phyloP scores from a whole-genome alignment of 2,329 filamentous ascomycete genomes.

The Curvularia verruculosa region DNA sequence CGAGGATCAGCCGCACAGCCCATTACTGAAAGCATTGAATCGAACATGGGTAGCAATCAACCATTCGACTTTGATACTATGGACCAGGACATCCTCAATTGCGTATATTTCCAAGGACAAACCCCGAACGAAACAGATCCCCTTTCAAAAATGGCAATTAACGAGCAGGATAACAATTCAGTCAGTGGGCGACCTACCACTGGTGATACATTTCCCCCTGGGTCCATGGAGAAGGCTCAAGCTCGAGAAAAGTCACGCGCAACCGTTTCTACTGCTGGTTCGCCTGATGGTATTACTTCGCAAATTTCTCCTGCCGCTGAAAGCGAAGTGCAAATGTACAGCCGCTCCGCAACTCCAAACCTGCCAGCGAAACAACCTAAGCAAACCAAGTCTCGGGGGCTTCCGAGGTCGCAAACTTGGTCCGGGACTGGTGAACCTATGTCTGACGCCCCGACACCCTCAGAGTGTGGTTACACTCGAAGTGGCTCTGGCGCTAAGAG shows the following conservation, averaged over 20 bases:
- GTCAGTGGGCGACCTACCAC: neutral
- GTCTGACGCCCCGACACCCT: conserved; percentile 40
- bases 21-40: conserved; percentile 31
- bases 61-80: conserved; percentile 12
- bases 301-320: conserved; percentile 29
- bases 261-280: conserved; percentile 22
- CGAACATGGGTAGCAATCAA: conserved; percentile 17
- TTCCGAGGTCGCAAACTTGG: conserved; percentile 49
- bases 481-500: conserved; percentile 65
- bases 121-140: conserved; percentile 5
- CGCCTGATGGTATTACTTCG: conserved; percentile 26
- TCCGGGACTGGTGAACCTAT: conserved; percentile 42
- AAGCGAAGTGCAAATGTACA: conserved; percentile 25
- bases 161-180: conserved; percentile 5
- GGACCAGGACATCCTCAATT: conserved; percentile 16
- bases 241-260: conserved; percentile 9
- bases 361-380: conserved; percentile 22
- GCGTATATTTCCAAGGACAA: conserved; percentile 11
- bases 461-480: conserved; percentile 36
- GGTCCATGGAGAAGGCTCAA: conserved; percentile 3
- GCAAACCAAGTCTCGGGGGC: conserved; percentile 33
- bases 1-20: conserved; percentile 23
- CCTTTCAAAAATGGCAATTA: conserved; percentile 4
- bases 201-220: conserved; percentile 12
- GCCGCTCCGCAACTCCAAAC: conserved; percentile 35